Conservation (phyloP, 176 grass and related monocot genomes). For the Miscanthus lutarioriparius region DNA sequence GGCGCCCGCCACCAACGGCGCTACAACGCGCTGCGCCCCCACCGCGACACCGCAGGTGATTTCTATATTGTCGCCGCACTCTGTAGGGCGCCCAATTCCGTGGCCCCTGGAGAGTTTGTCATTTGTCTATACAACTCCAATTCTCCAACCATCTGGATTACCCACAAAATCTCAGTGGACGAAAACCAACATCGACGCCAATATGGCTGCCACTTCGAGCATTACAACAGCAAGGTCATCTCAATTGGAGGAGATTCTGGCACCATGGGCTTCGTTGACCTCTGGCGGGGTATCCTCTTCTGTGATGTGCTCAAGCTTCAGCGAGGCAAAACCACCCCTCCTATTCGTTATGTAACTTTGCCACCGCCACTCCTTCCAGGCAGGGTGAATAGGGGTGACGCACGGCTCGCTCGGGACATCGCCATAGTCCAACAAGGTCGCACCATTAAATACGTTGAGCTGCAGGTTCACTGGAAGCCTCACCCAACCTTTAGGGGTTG, state of each 20-base stretch:
- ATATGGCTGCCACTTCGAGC: neutral
- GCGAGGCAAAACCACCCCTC: neutral
- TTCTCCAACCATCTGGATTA: neutral
- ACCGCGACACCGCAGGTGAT: neutral
- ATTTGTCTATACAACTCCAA: slow-evolving; percentile 1
- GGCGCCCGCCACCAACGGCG: neutral
- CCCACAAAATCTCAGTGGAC: neutral
- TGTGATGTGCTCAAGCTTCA: neutral
- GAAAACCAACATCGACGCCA: neutral
- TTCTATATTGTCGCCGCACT: neutral
- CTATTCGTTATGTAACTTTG: neutral
- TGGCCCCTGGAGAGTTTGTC: neutral
- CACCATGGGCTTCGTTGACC: neutral
- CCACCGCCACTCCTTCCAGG: neutral
- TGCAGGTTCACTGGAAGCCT: neutral
- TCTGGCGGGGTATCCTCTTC: neutral
- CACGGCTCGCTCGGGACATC: neutral
- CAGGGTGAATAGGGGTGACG: neutral
- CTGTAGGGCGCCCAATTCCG: neutral
- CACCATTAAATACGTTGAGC: neutral
- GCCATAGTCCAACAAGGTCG: neutral
- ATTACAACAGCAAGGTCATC: neutral
- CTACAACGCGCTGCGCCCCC: neutral
- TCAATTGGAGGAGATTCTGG: neutral
- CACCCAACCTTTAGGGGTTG: neutral